Conservation (phyloP, 1,284 basidiomycete genomes). For the Hortiboletus rubellus region DNA sequence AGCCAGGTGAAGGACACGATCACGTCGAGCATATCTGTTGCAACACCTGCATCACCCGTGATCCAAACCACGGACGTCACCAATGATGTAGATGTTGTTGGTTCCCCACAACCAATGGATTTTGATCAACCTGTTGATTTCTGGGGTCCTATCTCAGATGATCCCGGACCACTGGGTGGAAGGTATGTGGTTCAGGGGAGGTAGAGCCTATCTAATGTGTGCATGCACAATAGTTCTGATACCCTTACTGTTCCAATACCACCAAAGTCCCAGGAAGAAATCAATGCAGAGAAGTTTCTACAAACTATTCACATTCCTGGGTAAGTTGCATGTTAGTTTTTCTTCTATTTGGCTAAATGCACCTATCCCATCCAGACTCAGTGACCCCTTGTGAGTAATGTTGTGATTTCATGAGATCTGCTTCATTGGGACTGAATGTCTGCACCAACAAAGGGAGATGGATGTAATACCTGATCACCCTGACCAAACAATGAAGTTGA, state of each 20-base stretch:
- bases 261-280: constrained; percentile 22
- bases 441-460: constrained; percentile 16
- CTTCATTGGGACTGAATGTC: neutral
- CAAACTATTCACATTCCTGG: constrained; percentile 26
- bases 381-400: constrained; percentile 24
- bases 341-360: neutral
- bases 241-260: constrained; percentile 9
- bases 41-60: constrained; percentile 17
- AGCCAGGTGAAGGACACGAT: constrained; percentile 15
- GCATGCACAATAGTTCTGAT: constrained; percentile 3
- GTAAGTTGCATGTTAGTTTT: constrained; percentile 16
- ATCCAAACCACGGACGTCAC: neutral
- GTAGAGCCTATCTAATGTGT: neutral
- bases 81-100: neutral
- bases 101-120: constrained; percentile 29
- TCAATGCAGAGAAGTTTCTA: constrained; percentile 26
- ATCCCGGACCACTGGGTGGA: neutral
- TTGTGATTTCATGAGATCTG: neutral
- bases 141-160: constrained; percentile 18
- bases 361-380: constrained; percentile 18
- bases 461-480: constrained; percentile 1
- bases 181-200: constrained; percentile 9
- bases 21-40: neutral
- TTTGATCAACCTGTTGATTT: constrained; percentile 17
- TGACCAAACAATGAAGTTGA: neutral